Conservation (phyloP, 2,329 filamentous ascomycete species). For the Botrytis cinerea region DNA sequence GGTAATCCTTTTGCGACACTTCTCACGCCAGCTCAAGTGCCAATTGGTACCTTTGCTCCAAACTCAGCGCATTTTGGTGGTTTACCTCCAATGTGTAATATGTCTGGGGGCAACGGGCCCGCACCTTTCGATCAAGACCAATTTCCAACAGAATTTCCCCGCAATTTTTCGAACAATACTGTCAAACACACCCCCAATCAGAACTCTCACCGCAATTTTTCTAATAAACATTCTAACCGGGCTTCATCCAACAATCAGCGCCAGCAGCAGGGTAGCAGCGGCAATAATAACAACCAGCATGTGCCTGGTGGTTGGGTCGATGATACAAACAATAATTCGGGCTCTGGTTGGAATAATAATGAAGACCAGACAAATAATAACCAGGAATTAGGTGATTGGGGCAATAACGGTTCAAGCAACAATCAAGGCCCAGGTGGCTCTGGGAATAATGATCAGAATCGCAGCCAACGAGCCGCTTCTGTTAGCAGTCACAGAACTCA, state of each 20-base stretch:
- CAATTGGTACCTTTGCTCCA: constrained; percentile 44
- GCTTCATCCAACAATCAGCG: neutral
- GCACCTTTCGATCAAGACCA: constrained; percentile 11
- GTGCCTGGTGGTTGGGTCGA: constrained; percentile 29
- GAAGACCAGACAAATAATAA: constrained; percentile 7
- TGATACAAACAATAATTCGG: constrained; percentile 19
- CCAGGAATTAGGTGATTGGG: constrained; percentile 9
- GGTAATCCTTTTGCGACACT: constrained; percentile 52
- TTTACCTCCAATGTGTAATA: constrained; percentile 36
- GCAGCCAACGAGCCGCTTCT: constrained; percentile 22
- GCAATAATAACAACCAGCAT: constrained; percentile 9
- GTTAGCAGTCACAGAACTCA: constrained; percentile 22
- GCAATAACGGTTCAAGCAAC: constrained; percentile 26
- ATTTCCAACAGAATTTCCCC: neutral
- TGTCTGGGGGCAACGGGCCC: neutral
- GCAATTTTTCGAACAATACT: neutral
- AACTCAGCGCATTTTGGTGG: constrained; percentile 34
- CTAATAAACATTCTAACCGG: constrained; percentile 6
- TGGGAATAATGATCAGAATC: constrained; percentile 24
- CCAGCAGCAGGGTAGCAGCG: constrained; percentile 5
- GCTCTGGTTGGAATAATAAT: neutral
- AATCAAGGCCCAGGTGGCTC: constrained; percentile 9
- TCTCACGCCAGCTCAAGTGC: constrained; percentile 49
- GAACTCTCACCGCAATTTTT: neutral
- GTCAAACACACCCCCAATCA: constrained; percentile 11